phyloP scores from a whole-genome alignment of 345 rosid species.

The Moringa oleifera region DNA sequence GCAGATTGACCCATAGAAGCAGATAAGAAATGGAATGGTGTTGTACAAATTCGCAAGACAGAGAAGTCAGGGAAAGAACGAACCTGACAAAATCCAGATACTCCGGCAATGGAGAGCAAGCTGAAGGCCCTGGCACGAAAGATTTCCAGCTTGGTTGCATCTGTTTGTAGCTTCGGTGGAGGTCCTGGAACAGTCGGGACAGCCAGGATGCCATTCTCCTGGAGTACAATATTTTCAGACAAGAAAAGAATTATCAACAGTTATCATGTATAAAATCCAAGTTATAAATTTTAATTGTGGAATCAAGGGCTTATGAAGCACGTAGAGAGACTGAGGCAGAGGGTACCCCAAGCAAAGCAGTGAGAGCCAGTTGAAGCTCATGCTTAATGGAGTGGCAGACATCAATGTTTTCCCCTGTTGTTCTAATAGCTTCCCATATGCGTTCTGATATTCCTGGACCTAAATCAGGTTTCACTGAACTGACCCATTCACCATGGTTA shows the following conservation, averaged over 20 bases:
- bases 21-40: neutral
- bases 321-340: conserved; percentile 15
- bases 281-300: no score
- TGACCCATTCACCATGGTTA: conserved; percentile 72
- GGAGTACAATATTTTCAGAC: neutral
- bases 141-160: conserved; percentile 43
- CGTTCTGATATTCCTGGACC: conserved; percentile 67
- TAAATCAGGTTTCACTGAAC: conserved; percentile 54
- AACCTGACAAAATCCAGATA: conserved; percentile 94
- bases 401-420: conserved; percentile 45
- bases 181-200: conserved; percentile 80
- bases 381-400: conserved; percentile 39
- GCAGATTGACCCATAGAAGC: conserved; percentile 2
- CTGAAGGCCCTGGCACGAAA: conserved; percentile 57
- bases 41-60: neutral
- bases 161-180: conserved; percentile 69
- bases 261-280: no score
- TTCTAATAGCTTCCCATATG: conserved; percentile 53
- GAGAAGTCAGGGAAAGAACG: neutral
- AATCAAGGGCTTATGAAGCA: neutral
- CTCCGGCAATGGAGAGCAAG: conserved; percentile 68
- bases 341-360: conserved; percentile 64
- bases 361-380: conserved; percentile 52
- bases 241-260: neutral
- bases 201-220: conserved; percentile 66